Evolutionary conservation across 225 moss, liverwort and hornwort genomes (phyloP).

Genomic region (Bryoerythrophyllum caledonicum): DNA sequence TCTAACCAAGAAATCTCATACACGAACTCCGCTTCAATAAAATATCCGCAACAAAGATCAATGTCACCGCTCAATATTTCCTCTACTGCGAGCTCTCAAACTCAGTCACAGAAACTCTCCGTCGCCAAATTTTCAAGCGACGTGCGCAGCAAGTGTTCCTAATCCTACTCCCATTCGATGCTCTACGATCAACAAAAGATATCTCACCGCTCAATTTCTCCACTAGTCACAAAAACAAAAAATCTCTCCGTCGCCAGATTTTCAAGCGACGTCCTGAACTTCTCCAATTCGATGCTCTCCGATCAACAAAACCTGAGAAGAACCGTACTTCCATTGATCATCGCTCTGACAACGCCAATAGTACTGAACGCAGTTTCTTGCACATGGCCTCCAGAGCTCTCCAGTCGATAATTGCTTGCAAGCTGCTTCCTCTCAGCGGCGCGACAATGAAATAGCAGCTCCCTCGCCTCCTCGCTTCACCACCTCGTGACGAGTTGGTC

Average conservation of each 20-base stretch:
- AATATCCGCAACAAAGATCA: background rate
- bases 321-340: constrained; percentile 4
- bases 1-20: background rate
- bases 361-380: constrained; percentile 23
- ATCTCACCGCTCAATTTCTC: background rate
- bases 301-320: background rate
- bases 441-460: background rate
- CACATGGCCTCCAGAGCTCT: constrained; percentile 19
- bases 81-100: background rate
- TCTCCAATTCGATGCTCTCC: background rate
- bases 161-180: background rate
- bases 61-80: background rate
- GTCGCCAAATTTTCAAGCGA: background rate
- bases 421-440: constrained; percentile 12
- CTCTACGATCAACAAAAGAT: background rate
- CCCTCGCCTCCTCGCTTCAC: background rate
- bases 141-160: background rate
- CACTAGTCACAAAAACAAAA: background rate
- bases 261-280: background rate
- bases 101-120: background rate
- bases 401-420: background rate
- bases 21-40: constrained; percentile 11
- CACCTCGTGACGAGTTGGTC: constrained; percentile 15
- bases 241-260: background rate
- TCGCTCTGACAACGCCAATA: background rate